phyloP scores from a whole-genome alignment of 805 yeast species.

The Zygotorulaspora chibaensis region DNA sequence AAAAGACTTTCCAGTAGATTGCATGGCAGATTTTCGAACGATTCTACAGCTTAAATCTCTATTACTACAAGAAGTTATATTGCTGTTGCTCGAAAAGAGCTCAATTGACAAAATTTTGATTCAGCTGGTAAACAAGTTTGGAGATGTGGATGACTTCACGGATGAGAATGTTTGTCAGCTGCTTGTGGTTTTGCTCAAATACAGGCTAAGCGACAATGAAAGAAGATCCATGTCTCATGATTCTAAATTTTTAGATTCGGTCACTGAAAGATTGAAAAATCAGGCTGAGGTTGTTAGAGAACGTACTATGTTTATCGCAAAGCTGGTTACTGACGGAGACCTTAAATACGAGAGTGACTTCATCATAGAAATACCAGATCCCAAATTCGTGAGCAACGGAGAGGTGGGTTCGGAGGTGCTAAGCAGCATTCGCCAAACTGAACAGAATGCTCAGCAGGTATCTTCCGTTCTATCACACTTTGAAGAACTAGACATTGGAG shows the following conservation, averaged over 20 bases:
- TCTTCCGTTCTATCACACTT: neutral
- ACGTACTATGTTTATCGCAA: constrained; percentile 35
- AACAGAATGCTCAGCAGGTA: neutral
- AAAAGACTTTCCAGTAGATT: constrained; percentile 9
- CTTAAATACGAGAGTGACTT: constrained; percentile 31
- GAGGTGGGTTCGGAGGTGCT: constrained; percentile 10
- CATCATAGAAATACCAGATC: constrained; percentile 19
- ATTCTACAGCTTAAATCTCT: constrained; percentile 16
- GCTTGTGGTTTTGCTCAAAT: constrained; percentile 15
- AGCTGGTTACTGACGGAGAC: constrained; percentile 22
- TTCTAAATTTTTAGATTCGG: constrained; percentile 23
- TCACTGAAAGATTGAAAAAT: constrained; percentile 28
- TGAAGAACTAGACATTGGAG: neutral
- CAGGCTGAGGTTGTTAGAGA: constrained; percentile 26
- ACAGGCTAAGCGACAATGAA: constrained; percentile 7
- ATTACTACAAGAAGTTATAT: constrained; percentile 16
- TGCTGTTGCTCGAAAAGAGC: constrained; percentile 12
- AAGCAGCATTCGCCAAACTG: neutral
- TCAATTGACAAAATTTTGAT: constrained; percentile 2
- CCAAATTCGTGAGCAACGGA: constrained; percentile 4
- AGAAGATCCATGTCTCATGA: constrained; percentile 15
- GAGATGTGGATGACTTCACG: constrained; percentile 6
- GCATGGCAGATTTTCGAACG: constrained; percentile 8
- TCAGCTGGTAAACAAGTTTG: constrained; percentile 10
- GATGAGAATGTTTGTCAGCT: constrained; percentile 26